These are phyloP conservation scores for Aspergillus ochraceus DNA, from an alignment of 2,329 filamentous ascomycete species.

Conservation along the genomic window DNA sequence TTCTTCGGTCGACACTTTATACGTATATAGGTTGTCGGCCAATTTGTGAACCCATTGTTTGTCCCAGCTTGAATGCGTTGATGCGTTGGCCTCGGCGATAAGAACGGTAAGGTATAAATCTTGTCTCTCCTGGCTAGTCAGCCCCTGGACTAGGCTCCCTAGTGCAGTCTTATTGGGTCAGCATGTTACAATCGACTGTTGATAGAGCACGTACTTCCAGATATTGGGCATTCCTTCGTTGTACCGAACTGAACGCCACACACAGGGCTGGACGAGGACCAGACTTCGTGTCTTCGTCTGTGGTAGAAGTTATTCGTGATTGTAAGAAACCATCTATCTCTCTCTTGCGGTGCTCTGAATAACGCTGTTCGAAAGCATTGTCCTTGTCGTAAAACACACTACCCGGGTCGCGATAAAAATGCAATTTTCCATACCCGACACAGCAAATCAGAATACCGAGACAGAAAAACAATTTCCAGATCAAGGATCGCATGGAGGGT, in stretches of 20 bases:
- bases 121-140: background rate
- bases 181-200: background rate
- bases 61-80: background rate
- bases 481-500: background rate
- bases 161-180: background rate
- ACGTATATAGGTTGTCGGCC: background rate
- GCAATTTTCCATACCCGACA: background rate
- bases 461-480: background rate
- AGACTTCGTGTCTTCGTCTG: background rate
- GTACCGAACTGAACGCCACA: background rate
- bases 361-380: background rate
- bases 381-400: background rate
- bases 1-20: background rate
- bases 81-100: background rate
- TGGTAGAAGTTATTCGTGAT: background rate
- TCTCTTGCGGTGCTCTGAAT: background rate
- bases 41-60: background rate
- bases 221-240: background rate
- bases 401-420: background rate
- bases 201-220: background rate
- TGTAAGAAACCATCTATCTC: background rate
- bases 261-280: background rate
- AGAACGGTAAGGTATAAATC: background rate
- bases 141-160: background rate
- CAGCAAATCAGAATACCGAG: background rate